Evolutionary conservation across 208 protist species (phyloP), one percentile per base, ranked within the genome.

Genomic region (Leishmania arabica): DNA sequence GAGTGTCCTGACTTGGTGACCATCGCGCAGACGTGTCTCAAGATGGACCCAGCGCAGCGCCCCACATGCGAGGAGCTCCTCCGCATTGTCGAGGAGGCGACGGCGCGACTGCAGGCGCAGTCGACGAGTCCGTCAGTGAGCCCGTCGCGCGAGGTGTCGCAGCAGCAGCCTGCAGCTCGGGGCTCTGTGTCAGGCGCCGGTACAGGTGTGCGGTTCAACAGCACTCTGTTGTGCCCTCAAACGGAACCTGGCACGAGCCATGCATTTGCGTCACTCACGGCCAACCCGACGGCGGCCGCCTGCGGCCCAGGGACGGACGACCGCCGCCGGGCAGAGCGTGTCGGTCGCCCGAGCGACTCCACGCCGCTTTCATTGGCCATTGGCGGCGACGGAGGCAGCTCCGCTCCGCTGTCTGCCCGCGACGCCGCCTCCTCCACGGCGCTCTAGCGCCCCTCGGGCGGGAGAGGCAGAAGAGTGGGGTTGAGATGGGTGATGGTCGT

Each of bases 11-110:
- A 94, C 75, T 75, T 98, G 40, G 89, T 89, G 19, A 53, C 77
- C 13, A 92, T 98, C 42, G 90, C 92, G 40, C 79, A 80, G 40
- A 60, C 74, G 40, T 98, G 95, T 77, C 79, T 98, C 34, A 76
- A 88, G 69, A 68, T 98, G 56, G 69, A 85, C 53, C 90, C 92
- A 3, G 64, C 84, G 9, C 79, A 60, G 42, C 90, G 95, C 1
- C 95, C 95, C 6, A 94, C 95, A 31, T 96, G 93, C 71, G 93
- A 89, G 69, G 88, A 89, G 86, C 81, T 98, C n/a, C 88, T 98
- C 21, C 78, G 84, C 40, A 49, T 90, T 11, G 89, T 98, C 0
- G 79, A 88, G 75, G 87, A 90, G 56, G 91, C 92, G 1, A 85
- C 72, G 54, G 81, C 90, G 54, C 68, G 84, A 64, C 84, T 93